Base-by-base conservation (phyloP, 2,329 filamentous ascomycete species). In the Xylariaceae sp. region DNA sequence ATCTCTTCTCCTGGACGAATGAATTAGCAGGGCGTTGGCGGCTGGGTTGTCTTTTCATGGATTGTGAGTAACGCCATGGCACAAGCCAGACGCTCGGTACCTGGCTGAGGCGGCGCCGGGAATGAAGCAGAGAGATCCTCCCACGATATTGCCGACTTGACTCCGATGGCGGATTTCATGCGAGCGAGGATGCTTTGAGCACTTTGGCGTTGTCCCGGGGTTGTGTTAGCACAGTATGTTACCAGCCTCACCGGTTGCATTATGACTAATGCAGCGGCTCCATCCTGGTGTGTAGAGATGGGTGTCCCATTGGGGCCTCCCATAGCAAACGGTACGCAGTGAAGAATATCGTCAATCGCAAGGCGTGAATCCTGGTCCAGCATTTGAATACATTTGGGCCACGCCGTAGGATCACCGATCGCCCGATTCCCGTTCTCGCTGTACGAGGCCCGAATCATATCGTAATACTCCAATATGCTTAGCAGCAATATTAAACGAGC, bases 391-490 rank as follows among this genome's bases (percentile, higher is more conserved):
- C 55, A 58, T 12, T 54, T 32, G 6, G 32, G 45, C 57, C 57
- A 60, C 1, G 52, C 57, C 29, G 36, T 44, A 15, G 34, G 40
- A 37, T 60, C 42, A 19, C 57, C 57, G 9, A 55, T 29, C 30
- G 40, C 44, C 51, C 53, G 48, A 13, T 15, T 34, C 18, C 45
- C 51, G 13, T 37, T 7, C 22, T 47, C 47, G 1, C 41, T 43
- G 29, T 13, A 41, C 9, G 47, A 45, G 16, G 46, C 34, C 13
- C 16, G 43, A 5, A 57, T 54, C 36, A 43, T 40, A 39, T 56
- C 53, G 19, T 58, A 48, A 29, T 60, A 60, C 47, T 60, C 57
- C 12, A 60, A 45, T 49, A 60, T 55, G 42, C 55, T 60, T 18
- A 58, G 18, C 16, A 60, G 21, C 15, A 58, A 19, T n/a, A 58